Evolutionary conservation across 306 rosid species (phyloP).

Genomic region (Styphnolobium japonicum): DNA sequence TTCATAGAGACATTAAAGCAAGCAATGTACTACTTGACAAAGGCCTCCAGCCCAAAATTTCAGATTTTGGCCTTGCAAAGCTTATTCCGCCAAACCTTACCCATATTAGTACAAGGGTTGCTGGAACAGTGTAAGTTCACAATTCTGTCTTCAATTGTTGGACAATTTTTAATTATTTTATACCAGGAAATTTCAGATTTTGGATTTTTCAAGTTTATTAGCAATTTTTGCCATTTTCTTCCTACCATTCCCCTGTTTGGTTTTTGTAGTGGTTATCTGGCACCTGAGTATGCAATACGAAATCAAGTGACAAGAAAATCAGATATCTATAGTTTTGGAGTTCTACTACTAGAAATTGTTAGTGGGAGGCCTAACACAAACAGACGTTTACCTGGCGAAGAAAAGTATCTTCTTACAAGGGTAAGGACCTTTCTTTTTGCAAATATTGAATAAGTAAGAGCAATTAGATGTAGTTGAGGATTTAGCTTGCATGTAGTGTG

Average conservation of each 20-base stretch:
- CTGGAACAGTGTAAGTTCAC: slow-evolving; percentile 73
- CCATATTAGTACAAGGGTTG: slow-evolving; percentile 77
- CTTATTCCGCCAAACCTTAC: slow-evolving; percentile 61
- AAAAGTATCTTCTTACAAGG: slow-evolving; percentile 70
- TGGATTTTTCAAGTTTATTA: not conserved
- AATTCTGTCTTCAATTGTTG: not conserved
- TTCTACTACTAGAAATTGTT: slow-evolving; percentile 71
- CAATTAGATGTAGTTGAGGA: not conserved
- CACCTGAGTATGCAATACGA: slow-evolving; percentile 86
- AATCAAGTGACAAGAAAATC: slow-evolving; percentile 86
- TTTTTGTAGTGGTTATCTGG: slow-evolving; percentile 73
- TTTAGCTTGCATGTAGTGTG: not conserved
- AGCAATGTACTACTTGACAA: slow-evolving; percentile 72
- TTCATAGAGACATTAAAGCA: slow-evolving; percentile 84
- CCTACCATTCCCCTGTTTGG: slow-evolving; percentile 14
- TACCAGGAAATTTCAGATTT: not conserved
- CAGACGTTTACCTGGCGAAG: slow-evolving; percentile 56
- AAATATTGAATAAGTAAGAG: not conserved
- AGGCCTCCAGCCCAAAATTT: slow-evolving; percentile 60
- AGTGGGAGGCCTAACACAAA: slow-evolving; percentile 77
- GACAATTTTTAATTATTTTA: not conserved
- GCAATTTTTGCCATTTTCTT: not conserved
- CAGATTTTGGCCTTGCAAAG: slow-evolving; percentile 94
- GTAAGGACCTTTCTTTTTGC: slow-evolving; percentile 38
- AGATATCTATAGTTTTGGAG: slow-evolving; percentile 83